Percentiles rank a stretch among this genome's conserved stretches.
Conservation (phyloP, 805 yeast species). For the Candida morakotiae region DNA sequence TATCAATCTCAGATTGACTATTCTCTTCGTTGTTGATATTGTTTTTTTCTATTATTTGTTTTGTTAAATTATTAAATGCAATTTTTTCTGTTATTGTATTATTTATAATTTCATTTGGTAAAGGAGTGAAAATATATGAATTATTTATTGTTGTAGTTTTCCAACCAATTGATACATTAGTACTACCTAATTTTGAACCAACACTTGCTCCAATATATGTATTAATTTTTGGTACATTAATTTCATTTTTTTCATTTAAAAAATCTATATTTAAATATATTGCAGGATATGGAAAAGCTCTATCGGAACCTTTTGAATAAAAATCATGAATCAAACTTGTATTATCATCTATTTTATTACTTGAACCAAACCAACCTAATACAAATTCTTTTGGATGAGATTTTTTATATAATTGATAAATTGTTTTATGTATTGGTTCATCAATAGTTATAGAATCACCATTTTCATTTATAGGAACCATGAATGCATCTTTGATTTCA, state of each 20-base stretch:
- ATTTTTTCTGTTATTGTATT: conserved; percentile 53
- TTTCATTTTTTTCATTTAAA: conserved; percentile 39
- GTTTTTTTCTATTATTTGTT: conserved; percentile 23
- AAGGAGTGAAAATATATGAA: conserved; percentile 68
- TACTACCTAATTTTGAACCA: conserved; percentile 36
- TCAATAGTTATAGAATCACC: conserved; percentile 73
- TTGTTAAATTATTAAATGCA: conserved; percentile 46
- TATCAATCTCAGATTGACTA: conserved; percentile 20
- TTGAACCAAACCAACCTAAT: conserved; percentile 80
- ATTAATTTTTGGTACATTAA: conserved; percentile 47
- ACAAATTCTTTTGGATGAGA: conserved; percentile 76
- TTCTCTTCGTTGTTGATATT: too few relatives aligned
- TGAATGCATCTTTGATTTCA: conserved; percentile 70
- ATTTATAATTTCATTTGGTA: conserved; percentile 61
- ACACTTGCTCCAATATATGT: conserved; percentile 79
- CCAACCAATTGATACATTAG: conserved; percentile 32
- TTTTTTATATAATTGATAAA: conserved; percentile 68
- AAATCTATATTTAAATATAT: conserved; percentile 72
- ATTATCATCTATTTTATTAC: conserved; percentile 60
- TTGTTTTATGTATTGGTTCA: conserved; percentile 67
- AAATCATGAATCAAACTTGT: conserved; percentile 79
- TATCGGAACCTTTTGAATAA: conserved; percentile 63
- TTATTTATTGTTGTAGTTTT: conserved; percentile 26
- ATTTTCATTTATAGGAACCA: conserved; percentile 76
- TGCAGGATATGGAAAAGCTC: conserved; percentile 73